Evolutionary conservation across 164 flowering plant species (phyloP).

Genomic region (Stephania cephalantha): DNA sequence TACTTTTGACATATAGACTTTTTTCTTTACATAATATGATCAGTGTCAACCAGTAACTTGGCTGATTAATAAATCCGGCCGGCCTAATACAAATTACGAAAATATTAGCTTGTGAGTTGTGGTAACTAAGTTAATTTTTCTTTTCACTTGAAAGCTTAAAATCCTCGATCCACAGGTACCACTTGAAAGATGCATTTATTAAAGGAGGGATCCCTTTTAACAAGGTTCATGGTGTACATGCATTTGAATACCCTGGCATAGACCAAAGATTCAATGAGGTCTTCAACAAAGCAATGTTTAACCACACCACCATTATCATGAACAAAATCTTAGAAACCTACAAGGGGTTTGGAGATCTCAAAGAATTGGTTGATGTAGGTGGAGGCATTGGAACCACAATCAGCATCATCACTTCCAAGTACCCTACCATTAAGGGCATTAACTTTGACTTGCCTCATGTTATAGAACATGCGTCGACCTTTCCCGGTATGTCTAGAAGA

Average conservation of each 20-base stretch:
- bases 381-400: slow-evolving; percentile 27
- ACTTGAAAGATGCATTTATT: slow-evolving; percentile 74
- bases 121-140: too few relatives aligned
- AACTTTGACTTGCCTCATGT: slow-evolving; percentile 24
- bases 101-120: too few relatives aligned
- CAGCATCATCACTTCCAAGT: slow-evolving; percentile 16
- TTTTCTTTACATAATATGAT: too few relatives aligned
- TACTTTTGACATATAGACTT: too few relatives aligned
- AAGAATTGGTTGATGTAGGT: slow-evolving; percentile 24
- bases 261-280: slow-evolving; percentile 26
- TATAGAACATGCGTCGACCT: background rate
- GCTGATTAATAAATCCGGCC: too few relatives aligned
- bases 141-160: too few relatives aligned
- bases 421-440: slow-evolving; percentile 23
- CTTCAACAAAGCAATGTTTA: slow-evolving; percentile 27
- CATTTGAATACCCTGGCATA: slow-evolving; percentile 18
- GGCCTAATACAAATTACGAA: too few relatives aligned
- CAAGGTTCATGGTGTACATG: slow-evolving; percentile 60
- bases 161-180: slow-evolving; percentile 38
- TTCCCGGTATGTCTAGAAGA: slow-evolving; percentile 5
- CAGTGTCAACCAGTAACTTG: too few relatives aligned
- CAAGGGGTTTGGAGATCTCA: slow-evolving; percentile 27
- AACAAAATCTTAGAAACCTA: slow-evolving; percentile 20
- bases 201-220: slow-evolving; percentile 81
- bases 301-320: slow-evolving; percentile 19